Base-by-base conservation (phyloP, 2,329 filamentous ascomycete species). In the Verticillium longisporum region DNA sequence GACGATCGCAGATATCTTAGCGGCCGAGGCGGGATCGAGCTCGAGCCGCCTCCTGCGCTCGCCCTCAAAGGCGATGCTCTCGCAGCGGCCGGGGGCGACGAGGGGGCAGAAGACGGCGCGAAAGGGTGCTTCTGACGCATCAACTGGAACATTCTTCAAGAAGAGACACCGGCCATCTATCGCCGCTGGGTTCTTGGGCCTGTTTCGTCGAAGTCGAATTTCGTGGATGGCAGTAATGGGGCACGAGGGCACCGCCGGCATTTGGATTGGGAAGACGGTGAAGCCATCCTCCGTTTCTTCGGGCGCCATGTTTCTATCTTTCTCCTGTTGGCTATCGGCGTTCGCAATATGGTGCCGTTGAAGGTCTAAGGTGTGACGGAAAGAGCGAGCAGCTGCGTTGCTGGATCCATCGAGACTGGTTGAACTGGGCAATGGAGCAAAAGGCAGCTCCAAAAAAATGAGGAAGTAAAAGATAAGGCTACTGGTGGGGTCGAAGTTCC, bases 91-190 rank as follows among this genome's bases (percentile, higher is more conserved):
- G 0, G 89, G 87, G 9, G 91, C 89, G 0, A 97, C 82, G 15
- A 96, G 83, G 1, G 83, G 79, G 1, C 85, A 78, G 67, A 98
- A 96, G 0, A 98, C 77, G 53, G 87, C 81, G 55, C 91, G 87
- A 53, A 98, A 81, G 68, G 93, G 90, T 1, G 80, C 74, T 61
- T 91, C 88, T 4, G 91, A 96, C 62, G 91, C 88, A 71, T 97
- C 93, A 64, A 89, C 81, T 6, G 95, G 95, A 1, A 96, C 78
- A 69, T 99, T 98, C 65, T 93, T 90, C n/a, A 96, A 72, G 75
- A 97, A 99, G 18, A 99, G 82, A 63, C 90, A 92, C 67, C 93
- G 88, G 15, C 85, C 78, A 68, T 94, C 89, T 73, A 90, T 83
- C 60, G 83, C 80, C 7, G 89, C 89, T 14, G 90, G 86, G 50